phyloP scores from a whole-genome alignment of 2,329 filamentous ascomycete species.

The Nemania abortiva region DNA sequence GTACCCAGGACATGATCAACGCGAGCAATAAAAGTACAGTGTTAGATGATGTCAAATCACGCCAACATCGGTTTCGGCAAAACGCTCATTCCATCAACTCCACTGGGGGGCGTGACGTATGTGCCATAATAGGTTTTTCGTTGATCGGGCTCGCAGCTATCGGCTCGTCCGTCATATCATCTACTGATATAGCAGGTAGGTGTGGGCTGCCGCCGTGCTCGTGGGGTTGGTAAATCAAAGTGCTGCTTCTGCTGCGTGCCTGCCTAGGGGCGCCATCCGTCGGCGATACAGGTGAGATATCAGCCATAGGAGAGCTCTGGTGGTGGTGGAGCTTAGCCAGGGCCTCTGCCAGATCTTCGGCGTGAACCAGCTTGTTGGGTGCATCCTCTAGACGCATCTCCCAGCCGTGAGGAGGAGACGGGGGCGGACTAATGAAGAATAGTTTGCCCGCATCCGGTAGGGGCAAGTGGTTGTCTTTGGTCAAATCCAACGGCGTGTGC shows the following conservation, averaged over 20 bases:
- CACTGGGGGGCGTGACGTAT: constrained; percentile 73
- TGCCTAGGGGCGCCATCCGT: constrained; percentile 53
- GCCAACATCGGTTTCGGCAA: neutral
- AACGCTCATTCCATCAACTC: constrained; percentile 67
- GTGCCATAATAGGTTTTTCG: constrained; percentile 65
- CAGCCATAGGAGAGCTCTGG: constrained; percentile 43
- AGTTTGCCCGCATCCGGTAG: constrained; percentile 77
- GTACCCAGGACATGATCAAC: constrained; percentile 11
- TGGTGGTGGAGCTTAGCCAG: constrained; percentile 70
- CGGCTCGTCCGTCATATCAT: constrained; percentile 73
- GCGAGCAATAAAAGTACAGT: constrained; percentile 33
- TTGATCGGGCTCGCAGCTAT: constrained; percentile 54
- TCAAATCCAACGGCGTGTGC: constrained; percentile 66
- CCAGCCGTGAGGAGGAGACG: constrained; percentile 76
- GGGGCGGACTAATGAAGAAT: constrained; percentile 79
- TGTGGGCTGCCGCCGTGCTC: constrained; percentile 66
- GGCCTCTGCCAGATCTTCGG: constrained; percentile 75
- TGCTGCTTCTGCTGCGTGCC: constrained; percentile 71
- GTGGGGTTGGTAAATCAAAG: constrained; percentile 74
- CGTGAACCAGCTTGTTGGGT: constrained; percentile 77
- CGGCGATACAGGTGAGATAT: constrained; percentile 54
- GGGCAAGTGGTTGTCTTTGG: constrained; percentile 68
- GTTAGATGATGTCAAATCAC: constrained; percentile 9
- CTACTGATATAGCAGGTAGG: constrained; percentile 74
- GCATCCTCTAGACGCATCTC: constrained; percentile 76